These are phyloP conservation scores for Rostrohypoxylon terebratum DNA, from an alignment of 495 filamentous ascomycete genomes.

Conservation along the genomic window DNA sequence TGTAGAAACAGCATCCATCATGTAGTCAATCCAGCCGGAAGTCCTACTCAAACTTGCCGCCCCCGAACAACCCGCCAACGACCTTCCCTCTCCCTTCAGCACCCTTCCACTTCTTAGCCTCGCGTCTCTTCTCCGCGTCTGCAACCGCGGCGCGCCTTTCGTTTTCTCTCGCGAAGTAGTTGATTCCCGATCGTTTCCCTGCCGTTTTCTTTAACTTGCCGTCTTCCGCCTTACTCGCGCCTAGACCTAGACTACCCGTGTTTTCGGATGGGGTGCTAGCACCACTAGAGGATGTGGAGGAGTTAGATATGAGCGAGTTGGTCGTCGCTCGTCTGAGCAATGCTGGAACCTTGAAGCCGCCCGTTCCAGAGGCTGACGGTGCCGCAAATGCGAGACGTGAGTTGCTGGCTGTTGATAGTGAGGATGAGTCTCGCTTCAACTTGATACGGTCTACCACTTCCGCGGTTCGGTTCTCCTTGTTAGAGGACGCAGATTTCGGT, in stretches of 20 bases:
- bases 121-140: slow-evolving; percentile 70
- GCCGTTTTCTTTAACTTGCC: slow-evolving; percentile 77
- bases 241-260: slow-evolving; percentile 49
- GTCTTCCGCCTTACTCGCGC: slow-evolving; percentile 53
- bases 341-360: slow-evolving; percentile 75
- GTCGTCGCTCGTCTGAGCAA: slow-evolving; percentile 84
- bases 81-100: slow-evolving; percentile 62
- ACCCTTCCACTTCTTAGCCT: slow-evolving; percentile 75
- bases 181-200: slow-evolving; percentile 69
- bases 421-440: slow-evolving; percentile 72
- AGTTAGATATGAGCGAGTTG: slow-evolving; percentile 61
- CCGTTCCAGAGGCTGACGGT: slow-evolving; percentile 54
- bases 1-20: slow-evolving; percentile 7
- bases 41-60: slow-evolving; percentile 60
- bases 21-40: not conserved
- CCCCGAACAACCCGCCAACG: slow-evolving; percentile 64
- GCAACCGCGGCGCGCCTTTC: slow-evolving; percentile 69
- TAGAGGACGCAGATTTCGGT: slow-evolving; percentile 41
- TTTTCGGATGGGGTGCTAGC: slow-evolving; percentile 51
- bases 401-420: slow-evolving; percentile 40
- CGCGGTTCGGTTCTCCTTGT: slow-evolving; percentile 59
- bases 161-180: slow-evolving; percentile 83
- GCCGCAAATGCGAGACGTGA: slow-evolving; percentile 72
- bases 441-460: slow-evolving; percentile 84
- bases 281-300: slow-evolving; percentile 50